phyloP scores from a whole-genome alignment of 345 rosid genomes.

The Kandelia obovata region DNA sequence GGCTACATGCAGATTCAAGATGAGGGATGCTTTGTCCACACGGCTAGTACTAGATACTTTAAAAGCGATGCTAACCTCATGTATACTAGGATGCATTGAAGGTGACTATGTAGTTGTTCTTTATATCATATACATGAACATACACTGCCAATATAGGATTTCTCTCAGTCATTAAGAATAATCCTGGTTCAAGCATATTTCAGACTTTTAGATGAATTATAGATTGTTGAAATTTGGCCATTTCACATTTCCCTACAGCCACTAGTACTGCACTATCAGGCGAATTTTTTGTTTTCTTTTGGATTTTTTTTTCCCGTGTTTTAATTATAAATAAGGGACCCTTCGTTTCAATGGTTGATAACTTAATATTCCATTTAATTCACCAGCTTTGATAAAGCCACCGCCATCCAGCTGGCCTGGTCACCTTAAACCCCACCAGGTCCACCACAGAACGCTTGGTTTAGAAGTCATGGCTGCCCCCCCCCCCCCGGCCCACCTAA shows the following conservation, averaged over 20 bases:
- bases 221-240: neutral
- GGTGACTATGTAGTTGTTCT: conserved; percentile 17
- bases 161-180: neutral
- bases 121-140: conserved; percentile 6
- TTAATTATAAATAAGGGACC: no score
- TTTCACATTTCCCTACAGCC: neutral
- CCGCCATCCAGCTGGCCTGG: neutral
- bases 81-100: conserved; percentile 5
- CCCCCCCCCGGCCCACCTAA: neutral
- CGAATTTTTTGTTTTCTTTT: no score
- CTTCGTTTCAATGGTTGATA: no score
- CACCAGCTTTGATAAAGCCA: conserved; percentile 4
- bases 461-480: neutral
- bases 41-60: conserved; percentile 13
- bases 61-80: conserved; percentile 1
- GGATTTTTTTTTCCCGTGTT: no score
- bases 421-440: neutral
- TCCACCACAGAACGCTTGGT: neutral
- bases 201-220: neutral
- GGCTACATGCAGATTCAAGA: conserved; percentile 12
- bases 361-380: neutral
- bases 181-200: conserved; percentile 4
- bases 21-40: conserved; percentile 17
- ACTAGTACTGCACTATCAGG: no score
- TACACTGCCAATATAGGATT: neutral